Evolutionary conservation across 768 basidiomycete genomes (phyloP).

Genomic region (Pholiota molesta): DNA sequence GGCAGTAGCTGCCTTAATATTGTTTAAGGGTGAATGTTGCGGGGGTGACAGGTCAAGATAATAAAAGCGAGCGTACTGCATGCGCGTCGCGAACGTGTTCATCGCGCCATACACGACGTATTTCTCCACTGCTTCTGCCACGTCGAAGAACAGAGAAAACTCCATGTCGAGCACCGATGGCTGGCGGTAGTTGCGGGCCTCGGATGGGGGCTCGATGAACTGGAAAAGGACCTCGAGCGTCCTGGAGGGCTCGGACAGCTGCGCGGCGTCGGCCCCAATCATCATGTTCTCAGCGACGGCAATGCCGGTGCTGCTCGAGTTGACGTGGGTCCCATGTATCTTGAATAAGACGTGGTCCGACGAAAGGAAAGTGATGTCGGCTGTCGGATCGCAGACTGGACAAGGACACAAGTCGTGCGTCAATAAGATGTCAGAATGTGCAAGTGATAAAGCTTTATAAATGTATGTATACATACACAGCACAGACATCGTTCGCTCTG

Average conservation of each 20-base stretch:
- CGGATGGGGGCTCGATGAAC: slow-evolving; percentile 13
- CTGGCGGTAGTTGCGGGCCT: slow-evolving; percentile 9
- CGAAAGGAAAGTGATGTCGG: slow-evolving; percentile 16
- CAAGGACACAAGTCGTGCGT: no score
- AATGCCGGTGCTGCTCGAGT: slow-evolving; percentile 7
- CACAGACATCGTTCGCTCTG: no score
- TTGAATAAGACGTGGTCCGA: slow-evolving; percentile 15
- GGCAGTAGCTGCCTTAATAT: no score
- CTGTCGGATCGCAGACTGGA: slow-evolving; percentile 4
- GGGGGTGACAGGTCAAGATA: no score
- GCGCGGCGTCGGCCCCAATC: not conserved
- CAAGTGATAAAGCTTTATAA: no score
- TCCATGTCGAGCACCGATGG: slow-evolving; percentile 3
- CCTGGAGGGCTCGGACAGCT: slow-evolving; percentile 6
- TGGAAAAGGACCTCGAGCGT: slow-evolving; percentile 17
- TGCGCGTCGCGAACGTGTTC: slow-evolving; percentile 1
- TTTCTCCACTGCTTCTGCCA: slow-evolving; percentile 30
- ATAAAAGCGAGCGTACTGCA: no score
- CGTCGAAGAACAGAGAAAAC: slow-evolving; percentile 6
- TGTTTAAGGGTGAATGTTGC: no score
- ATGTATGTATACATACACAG: no score
- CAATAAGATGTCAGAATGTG: no score
- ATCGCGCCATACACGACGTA: slow-evolving; percentile 28
- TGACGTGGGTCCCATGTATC: slow-evolving; percentile 8
- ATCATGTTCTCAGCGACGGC: not conserved